phyloP scores from a whole-genome alignment of 139 green algal species.

The Auxenochlorella pyrenoidosa region DNA sequence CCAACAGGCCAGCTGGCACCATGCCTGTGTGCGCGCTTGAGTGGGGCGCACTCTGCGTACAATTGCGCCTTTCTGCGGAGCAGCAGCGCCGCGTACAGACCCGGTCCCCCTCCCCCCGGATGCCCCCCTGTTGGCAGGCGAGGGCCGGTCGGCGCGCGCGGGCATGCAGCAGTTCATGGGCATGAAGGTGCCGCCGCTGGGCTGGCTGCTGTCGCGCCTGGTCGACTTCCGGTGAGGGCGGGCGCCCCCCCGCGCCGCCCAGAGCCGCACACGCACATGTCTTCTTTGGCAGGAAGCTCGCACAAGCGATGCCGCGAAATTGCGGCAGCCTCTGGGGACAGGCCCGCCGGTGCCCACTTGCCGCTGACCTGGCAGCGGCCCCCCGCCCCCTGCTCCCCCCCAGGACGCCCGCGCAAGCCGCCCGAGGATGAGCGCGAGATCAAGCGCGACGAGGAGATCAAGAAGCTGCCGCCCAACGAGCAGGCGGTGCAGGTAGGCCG shows the following conservation, averaged over 20 bases:
- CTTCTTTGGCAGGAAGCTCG: too few relatives aligned
- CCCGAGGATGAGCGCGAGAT: conserved; percentile 64
- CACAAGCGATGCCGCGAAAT: too few relatives aligned
- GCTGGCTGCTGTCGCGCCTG: conserved; percentile 76
- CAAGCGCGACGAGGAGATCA: conserved; percentile 53
- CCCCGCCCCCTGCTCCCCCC: conserved; percentile 19
- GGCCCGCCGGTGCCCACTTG: too few relatives aligned
- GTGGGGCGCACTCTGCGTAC: not conserved
- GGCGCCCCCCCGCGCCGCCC: too few relatives aligned
- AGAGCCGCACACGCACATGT: not conserved
- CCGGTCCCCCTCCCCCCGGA: too few relatives aligned
- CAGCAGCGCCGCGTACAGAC: too few relatives aligned
- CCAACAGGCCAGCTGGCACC: too few relatives aligned
- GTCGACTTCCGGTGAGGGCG: conserved; percentile 58
- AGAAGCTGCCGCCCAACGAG: conserved; percentile 38
- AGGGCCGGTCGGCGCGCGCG: conserved; percentile 2
- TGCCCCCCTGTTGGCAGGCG: not conserved
- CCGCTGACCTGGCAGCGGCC: not conserved
- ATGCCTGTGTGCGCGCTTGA: too few relatives aligned
- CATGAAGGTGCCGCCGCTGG: conserved; percentile 75
- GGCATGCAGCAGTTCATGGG: conserved; percentile 29
- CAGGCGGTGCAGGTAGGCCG: conserved; percentile 35
- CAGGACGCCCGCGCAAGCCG: conserved; percentile 58
- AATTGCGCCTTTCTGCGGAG: not conserved
- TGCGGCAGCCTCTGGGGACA: too few relatives aligned